phyloP scores from a whole-genome alignment of 108 stramenopile genomes.

The Skeletonema tropicum region DNA sequence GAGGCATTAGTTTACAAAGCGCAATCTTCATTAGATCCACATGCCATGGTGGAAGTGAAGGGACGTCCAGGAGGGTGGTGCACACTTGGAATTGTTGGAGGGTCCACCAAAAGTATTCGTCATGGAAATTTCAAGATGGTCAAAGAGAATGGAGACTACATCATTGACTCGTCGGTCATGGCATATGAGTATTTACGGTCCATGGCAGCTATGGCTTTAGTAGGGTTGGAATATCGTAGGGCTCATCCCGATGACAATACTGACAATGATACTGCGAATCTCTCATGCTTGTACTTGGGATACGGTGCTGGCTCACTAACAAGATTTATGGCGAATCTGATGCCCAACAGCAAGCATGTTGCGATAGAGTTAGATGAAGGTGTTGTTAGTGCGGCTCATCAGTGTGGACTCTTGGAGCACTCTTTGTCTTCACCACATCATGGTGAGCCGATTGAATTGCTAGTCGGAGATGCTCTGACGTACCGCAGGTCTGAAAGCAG shows the following conservation, averaged over 20 bases:
- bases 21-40: neutral
- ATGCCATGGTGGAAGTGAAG: constrained; percentile 15
- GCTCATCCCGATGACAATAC: neutral
- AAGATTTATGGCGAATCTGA: constrained; percentile 5
- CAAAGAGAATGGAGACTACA: neutral
- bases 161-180: neutral
- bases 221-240: constrained; percentile 6
- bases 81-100: constrained; percentile 14
- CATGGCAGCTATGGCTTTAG: constrained; percentile 12
- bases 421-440: neutral
- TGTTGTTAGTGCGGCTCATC: constrained; percentile 13
- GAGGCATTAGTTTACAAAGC: neutral
- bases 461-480: constrained; percentile 11
- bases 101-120: constrained; percentile 1
- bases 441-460: constrained; percentile 2
- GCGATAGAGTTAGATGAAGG: constrained; percentile 20
- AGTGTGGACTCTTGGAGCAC: neutral
- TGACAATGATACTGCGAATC: neutral
- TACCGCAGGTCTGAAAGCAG: neutral
- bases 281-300: constrained; percentile 17
- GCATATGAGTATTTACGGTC: constrained; percentile 7
- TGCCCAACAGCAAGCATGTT: constrained; percentile 1
- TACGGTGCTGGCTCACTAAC: constrained; percentile 17
- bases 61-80: constrained; percentile 12
- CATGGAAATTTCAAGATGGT: constrained; percentile 14